Conservation (phyloP, 257 asterid species). For the Solanum ahanhuiri region DNA sequence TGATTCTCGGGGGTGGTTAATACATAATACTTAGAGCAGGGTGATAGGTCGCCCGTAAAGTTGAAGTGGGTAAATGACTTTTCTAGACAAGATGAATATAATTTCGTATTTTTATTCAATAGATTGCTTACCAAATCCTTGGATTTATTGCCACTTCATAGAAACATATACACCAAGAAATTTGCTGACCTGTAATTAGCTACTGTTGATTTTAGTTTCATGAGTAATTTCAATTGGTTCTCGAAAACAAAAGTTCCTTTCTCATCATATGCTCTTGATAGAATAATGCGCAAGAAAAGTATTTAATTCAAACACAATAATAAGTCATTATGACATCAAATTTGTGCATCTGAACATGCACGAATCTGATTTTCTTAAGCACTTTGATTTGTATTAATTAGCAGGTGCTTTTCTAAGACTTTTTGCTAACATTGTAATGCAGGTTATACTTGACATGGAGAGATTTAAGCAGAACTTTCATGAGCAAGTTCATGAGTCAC, state of each 20-base stretch:
- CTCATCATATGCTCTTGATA: background rate
- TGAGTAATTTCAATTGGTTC: background rate
- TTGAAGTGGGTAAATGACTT: background rate
- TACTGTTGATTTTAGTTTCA: background rate
- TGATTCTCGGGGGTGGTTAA: background rate
- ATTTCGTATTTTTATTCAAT: background rate
- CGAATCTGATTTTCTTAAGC: background rate
- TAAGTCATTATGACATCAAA: background rate
- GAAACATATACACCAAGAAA: background rate
- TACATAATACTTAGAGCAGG: background rate
- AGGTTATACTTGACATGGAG: conserved; percentile 97
- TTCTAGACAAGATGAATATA: background rate
- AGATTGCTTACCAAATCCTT: background rate
- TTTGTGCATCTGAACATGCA: background rate
- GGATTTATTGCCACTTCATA: background rate
- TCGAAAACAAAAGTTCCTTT: background rate
- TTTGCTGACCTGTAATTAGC: background rate
- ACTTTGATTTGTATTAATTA: background rate
- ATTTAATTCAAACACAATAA: background rate
- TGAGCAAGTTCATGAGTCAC: conserved; percentile 44
- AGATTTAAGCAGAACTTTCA: conserved; percentile 77
- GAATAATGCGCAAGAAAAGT: background rate
- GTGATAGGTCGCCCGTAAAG: background rate
- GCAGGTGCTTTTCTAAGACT: background rate
- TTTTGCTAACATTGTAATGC: conserved; percentile 11